phyloP scores from a whole-genome alignment of 2,329 filamentous ascomycete species.

The Fusarium pilosicola region DNA sequence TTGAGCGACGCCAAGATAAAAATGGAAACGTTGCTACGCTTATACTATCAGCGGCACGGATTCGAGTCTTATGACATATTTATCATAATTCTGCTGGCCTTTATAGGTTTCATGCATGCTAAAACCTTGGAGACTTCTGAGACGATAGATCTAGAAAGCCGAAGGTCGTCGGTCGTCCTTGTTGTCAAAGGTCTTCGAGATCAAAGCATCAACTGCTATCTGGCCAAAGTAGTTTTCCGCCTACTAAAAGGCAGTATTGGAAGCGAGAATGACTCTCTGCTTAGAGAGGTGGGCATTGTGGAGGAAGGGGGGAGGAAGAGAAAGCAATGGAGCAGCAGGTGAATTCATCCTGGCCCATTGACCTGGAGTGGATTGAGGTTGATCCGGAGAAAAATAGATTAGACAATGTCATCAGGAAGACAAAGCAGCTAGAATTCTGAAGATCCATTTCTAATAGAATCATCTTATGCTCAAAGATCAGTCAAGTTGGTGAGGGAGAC shows the following conservation, averaged over 20 bases:
- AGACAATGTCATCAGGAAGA: background rate
- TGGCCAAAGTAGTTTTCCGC: background rate
- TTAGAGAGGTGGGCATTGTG: fast-evolving
- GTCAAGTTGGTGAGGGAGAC: too few species aligned
- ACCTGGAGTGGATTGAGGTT: background rate
- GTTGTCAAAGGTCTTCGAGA: background rate
- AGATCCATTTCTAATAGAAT: background rate
- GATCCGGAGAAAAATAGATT: background rate
- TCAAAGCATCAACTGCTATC: background rate
- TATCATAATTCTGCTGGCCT: fast-evolving
- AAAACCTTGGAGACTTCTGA: background rate
- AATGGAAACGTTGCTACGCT: background rate
- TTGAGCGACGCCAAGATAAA: background rate
- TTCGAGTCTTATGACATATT: background rate
- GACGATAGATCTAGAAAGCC: background rate
- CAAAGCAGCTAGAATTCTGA: background rate
- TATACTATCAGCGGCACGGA: background rate
- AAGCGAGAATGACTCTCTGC: fast-evolving
- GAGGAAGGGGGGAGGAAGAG: background rate
- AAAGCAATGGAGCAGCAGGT: background rate
- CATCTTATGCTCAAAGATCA: background rate
- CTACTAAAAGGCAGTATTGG: background rate
- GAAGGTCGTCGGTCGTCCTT: background rate
- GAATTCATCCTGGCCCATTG: background rate
- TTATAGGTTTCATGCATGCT: background rate